phyloP scores from a whole-genome alignment of 1,139 yeast genomes.

The Geotrichum cucujoidarum region DNA sequence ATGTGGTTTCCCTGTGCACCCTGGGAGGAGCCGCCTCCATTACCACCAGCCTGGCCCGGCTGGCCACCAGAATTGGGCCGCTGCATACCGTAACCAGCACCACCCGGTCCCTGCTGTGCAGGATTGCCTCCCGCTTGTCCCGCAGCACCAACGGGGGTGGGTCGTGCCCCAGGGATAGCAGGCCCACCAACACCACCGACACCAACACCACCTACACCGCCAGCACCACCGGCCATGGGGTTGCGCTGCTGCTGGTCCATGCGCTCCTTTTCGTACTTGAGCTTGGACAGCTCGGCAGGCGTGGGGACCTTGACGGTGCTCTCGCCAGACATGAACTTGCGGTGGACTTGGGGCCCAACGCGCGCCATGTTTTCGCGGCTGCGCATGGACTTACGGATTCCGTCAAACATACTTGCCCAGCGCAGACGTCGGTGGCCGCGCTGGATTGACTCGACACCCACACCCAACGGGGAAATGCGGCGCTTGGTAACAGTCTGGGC shows the following conservation, averaged over 20 bases:
- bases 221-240: conserved; percentile 2
- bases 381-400: conserved; percentile 82
- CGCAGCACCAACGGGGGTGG: no score
- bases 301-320: conserved; percentile 42
- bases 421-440: conserved; percentile 84
- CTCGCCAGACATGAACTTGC: conserved; percentile 23
- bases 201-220: not conserved
- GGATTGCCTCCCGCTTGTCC: no score
- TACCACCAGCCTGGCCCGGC: not conserved
- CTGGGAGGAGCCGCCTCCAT: not conserved
- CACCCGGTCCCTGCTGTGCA: conserved; percentile 21
- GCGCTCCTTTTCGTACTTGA: conserved; percentile 43
- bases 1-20: not conserved
- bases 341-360: conserved; percentile 41
- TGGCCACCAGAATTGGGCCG: not conserved
- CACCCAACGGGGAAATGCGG: conserved; percentile 86
- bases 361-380: conserved; percentile 71
- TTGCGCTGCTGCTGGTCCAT: conserved; percentile 7
- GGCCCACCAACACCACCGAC: conserved; percentile 29
- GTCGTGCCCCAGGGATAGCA: no score
- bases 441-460: conserved; percentile 84
- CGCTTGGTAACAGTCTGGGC: conserved; percentile 84
- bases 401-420: conserved; percentile 97
- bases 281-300: conserved; percentile 66
- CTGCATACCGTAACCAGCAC: conserved; percentile 56